Base-by-base conservation (phyloP, 2,329 filamentous ascomycete species). In the Coleophoma eucalyptorum region DNA sequence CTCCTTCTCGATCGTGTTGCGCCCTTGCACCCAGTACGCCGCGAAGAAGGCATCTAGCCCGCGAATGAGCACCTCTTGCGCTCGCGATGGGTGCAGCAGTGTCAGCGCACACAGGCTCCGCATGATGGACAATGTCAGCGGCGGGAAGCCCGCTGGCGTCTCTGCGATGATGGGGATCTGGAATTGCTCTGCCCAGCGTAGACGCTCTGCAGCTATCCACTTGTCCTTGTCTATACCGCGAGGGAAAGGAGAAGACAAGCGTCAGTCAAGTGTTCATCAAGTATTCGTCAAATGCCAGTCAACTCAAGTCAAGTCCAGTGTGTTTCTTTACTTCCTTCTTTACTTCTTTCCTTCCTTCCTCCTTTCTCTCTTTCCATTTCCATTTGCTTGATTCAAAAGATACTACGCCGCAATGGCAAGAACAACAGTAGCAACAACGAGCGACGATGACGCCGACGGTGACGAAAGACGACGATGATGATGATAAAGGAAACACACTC, bases 191-290 rank as follows among this genome's bases (percentile, higher is more conserved):
- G 78, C 68, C 77, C 77, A 83, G 51, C 81, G 78, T 18, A 65
- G 42, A 15, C 81, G 77, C 57, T 85, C 79, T 12, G 52, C 49
- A 34, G 71, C 63, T 52, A 82, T 79, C 75, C 77, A 86, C 65
- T 73, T 71, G 60, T 74, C 75, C 66, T 85, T 85, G 67, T 85
- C 80, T 81, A 54, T 49, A 33, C 26, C 6, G 26, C 26, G 3
- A 4, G 21, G n/a, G n/a, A n/a, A n/a, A n/a, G n/a, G n/a, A n/a
- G 1, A 21, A 37, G 38, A 12, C 15, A 16, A 31, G 37, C 5
- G 19, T 26, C 3, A 42, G 16, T 2, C 10, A 8, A 33, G n/a
- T n/a, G n/a, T 34, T 20, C 12, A 43, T 35, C 19, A n/a, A 34
- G n/a, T 12, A 46, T 44, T 35, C 5, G 8, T 18, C 10, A 7